phyloP scores from a whole-genome alignment of 768 basidiomycete genomes.

The Leccinum incarnatum region DNA sequence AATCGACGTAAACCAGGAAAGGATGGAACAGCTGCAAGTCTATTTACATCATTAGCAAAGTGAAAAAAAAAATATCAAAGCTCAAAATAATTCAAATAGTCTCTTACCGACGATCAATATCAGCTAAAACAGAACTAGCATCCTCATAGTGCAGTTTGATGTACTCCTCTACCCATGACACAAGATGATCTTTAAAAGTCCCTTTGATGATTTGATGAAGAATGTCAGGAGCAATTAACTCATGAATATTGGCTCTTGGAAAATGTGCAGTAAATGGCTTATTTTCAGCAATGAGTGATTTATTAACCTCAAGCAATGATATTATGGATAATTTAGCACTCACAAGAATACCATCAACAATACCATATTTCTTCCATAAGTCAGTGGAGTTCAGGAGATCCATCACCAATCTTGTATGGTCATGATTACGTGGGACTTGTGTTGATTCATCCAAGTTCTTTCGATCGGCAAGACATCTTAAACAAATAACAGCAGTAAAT shows the following conservation, averaged over 20 bases:
- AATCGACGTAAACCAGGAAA: background rate
- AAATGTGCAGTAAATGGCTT: background rate
- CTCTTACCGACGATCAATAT: background rate
- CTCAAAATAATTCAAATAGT: too few species aligned
- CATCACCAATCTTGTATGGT: too few species aligned
- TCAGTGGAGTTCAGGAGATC: too few species aligned
- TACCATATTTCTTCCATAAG: too few species aligned
- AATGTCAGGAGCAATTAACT: too few species aligned
- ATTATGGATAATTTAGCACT: background rate
- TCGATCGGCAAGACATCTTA: background rate
- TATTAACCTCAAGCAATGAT: background rate
- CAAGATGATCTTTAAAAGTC: too few species aligned
- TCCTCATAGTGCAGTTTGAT: background rate
- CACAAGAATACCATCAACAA: too few species aligned
- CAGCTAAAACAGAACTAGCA: background rate
- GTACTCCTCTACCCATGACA: background rate
- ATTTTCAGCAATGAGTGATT: background rate
- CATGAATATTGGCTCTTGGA: background rate
- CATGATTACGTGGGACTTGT: too few species aligned
- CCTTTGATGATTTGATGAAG: too few species aligned
- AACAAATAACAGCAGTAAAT: background rate
- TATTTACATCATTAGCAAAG: background rate
- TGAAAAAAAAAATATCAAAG: too few species aligned
- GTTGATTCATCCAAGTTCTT: too few species aligned
- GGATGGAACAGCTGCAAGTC: background rate